Base-by-base conservation (phyloP, 495 filamentous ascomycete genomes). In the Opeltia flavorubescens region DNA sequence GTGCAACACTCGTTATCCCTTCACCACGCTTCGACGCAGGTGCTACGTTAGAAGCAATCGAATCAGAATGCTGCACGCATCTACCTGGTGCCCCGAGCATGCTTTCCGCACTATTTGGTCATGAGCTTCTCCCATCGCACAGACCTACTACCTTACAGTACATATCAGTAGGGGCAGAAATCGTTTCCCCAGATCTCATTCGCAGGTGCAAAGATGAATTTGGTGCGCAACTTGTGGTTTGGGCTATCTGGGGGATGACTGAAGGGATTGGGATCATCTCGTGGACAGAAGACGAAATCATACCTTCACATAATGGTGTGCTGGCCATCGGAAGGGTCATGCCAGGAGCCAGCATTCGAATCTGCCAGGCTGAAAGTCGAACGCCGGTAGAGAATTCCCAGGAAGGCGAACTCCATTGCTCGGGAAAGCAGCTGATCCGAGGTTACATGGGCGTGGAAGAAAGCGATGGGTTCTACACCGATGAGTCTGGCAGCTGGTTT, bases 231-330 rank as follows among this genome's bases (percentile, higher is more conserved):
- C 47, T 51, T 26, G 60, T 56, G 20, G 52, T 60, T 24, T 58
- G 58, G 46, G 55, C 57, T 20, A n/a, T n/a, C n/a, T 69, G 62
- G 44, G 68, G 68, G 3, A 67, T 71, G 66, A 69, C 58, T 7
- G 66, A 69, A 50, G 64, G 60, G 7, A n/a, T n/a, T n/a, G n/a
- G n/a, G n/a, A n/a, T n/a, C n/a, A n/a, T n/a, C n/a, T 47, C 54
- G 15, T 61, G 56, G 41, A 25, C 41, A 4, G 4, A 30, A 20
- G 38, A 36, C 12, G 50, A 44, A 25, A n/a, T 41, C 18, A 55
- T 56, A 7, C 38, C 48, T 44, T 55, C 50, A 23, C 54, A 26
- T 12, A 36, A 46, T 11, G 46, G 47, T 44, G 49, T 49, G 46
- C 49, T 46, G 6, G 55, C 50, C 13, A 50, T 59, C 17, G 66